phyloP scores from a whole-genome alignment of 441 rosid species.

The Gossypium gossypioides region DNA sequence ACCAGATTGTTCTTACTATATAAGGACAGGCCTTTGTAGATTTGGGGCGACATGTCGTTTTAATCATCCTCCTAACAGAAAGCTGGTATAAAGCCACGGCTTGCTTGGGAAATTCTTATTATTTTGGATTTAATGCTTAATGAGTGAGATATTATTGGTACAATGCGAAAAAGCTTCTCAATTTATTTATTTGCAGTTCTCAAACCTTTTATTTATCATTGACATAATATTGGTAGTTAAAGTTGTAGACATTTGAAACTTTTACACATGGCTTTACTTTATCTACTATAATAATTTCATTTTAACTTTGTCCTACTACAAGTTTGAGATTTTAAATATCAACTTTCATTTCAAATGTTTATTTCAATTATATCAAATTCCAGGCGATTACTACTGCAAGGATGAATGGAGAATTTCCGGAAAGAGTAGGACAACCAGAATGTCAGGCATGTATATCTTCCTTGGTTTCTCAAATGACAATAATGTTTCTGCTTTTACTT shows the following conservation, averaged over 20 bases:
- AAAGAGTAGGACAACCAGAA: conserved; percentile 88
- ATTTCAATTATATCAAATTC: conserved; percentile 18
- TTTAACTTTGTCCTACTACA: neutral
- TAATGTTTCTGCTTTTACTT: neutral
- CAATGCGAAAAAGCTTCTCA: conserved; percentile 6
- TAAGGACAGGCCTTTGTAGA: conserved; percentile 94
- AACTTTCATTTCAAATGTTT: conserved; percentile 11
- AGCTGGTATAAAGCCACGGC: conserved; percentile 52
- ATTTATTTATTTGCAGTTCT: neutral
- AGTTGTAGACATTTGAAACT: neutral
- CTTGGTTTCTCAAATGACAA: neutral
- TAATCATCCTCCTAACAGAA: conserved; percentile 91
- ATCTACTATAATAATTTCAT: neutral
- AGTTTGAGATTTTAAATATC: neutral
- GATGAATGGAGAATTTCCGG: conserved; percentile 94
- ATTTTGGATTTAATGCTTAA: conserved; percentile 9
- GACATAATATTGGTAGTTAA: neutral
- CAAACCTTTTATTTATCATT: neutral
- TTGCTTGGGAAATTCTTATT: conserved; percentile 15
- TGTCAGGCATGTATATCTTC: conserved; percentile 62
- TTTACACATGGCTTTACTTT: neutral
- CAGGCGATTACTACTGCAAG: conserved; percentile 90
- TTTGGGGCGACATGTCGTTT: conserved; percentile 88
- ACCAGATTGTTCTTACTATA: conserved; percentile 90
- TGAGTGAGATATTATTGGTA: conserved; percentile 10